Conservation (phyloP, 345 rosid species). For the Mangifera indica region DNA sequence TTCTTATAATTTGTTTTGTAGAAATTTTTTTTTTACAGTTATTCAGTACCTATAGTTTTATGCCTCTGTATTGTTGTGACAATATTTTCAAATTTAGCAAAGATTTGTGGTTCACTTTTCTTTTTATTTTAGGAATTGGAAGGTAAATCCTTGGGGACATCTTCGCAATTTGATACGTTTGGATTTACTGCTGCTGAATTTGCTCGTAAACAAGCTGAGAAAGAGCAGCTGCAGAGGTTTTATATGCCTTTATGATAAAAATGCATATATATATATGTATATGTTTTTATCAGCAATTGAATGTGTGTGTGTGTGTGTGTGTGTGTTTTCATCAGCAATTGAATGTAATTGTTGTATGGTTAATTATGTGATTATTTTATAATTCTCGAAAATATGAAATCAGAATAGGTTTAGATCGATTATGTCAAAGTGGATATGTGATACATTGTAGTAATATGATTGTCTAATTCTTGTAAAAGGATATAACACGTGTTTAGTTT, state of each 20-base stretch:
- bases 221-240: constrained; percentile 82
- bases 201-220: constrained; percentile 85
- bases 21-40: neutral
- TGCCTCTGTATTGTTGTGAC: neutral
- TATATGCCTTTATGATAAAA: constrained; percentile 17
- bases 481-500: no score
- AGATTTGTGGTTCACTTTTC: constrained; percentile 9
- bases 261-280: no score
- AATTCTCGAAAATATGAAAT: neutral
- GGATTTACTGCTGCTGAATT: constrained; percentile 91
- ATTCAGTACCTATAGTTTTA: neutral
- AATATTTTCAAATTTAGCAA: neutral
- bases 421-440: no score
- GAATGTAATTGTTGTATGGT: constrained; percentile 13
- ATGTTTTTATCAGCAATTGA: no score
- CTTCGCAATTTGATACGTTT: constrained; percentile 93
- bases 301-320: no score
- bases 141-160: constrained; percentile 60
- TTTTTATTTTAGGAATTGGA: constrained; percentile 68
- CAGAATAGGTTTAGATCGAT: neutral
- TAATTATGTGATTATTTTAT: constrained; percentile 11
- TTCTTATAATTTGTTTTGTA: no score
- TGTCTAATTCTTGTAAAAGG: no score
- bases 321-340: constrained; percentile 11
- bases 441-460: no score